A percentile compares a stretch with the other conserved stretches of the same genome.
Evolutionary conservation across 306 rosid genomes (phyloP).

Genomic region (Castanospermum australe): DNA sequence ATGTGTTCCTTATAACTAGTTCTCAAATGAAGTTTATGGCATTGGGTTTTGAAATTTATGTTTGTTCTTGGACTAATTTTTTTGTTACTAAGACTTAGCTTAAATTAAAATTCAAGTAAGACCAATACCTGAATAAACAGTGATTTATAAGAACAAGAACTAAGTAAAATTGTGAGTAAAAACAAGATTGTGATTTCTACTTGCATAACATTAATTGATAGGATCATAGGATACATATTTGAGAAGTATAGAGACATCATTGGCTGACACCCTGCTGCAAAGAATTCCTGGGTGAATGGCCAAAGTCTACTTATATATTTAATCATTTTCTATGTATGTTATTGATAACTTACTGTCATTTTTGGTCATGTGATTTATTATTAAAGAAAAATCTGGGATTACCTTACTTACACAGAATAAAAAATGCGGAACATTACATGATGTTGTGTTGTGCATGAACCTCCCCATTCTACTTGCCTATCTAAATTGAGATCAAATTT

Average conservation of each 20-base stretch:
- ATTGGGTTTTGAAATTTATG: not conserved
- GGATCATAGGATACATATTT: not conserved
- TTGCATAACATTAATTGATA: not conserved
- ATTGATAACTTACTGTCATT: not conserved
- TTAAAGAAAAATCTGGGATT: not conserved
- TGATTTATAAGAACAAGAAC: not conserved
- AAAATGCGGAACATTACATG: not conserved
- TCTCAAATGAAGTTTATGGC: not conserved
- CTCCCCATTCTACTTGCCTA: not conserved
- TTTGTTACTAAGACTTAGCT: not conserved
- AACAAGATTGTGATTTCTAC: not conserved
- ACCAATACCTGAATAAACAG: not conserved
- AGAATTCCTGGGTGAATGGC: not conserved
- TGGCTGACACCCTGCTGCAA: not conserved
- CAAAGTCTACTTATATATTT: not conserved
- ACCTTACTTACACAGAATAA: not conserved
- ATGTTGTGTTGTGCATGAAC: conserved; percentile 16
- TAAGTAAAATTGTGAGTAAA: not conserved
- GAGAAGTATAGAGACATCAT: not conserved
- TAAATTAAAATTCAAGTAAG: not conserved
- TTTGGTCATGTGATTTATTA: not conserved
- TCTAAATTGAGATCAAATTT: not conserved
- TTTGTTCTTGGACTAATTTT: not conserved
- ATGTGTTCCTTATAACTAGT: not conserved
- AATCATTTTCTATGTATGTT: not conserved